Base-by-base conservation (phyloP, 345 rosid species). In the Eucalyptus sp. region DNA sequence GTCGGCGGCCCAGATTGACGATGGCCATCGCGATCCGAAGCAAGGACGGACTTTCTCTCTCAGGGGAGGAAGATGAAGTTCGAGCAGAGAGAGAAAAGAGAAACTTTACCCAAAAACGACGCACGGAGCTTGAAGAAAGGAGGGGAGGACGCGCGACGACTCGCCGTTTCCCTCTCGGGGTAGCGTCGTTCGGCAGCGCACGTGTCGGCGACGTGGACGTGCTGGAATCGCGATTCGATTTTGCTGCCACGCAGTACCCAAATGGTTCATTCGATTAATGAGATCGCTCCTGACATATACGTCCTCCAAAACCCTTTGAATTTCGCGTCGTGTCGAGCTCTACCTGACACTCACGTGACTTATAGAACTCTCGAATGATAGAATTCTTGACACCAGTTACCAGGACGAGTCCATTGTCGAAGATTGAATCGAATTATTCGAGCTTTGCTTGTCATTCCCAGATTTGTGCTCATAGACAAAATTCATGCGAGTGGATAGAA, bases 1-100 rank as follows among this genome's bases (percentile, higher is more conserved):
- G 60, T 11, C 93, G 37, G 85, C 93, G 91, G 89, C 89, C 58
- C 24, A 93, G 90, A 90, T 81, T 91, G 92, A 50, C 91, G 44
- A 93, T 90, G 44, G 93, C 91, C 96, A 94, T 94, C 48, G 66
- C 87, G 76, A 76, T 64, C 54, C 44, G 10, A 15, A 18, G 51
- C 58, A 10, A 27, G 46, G 17, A 71, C 54, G 5, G 43, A 43
- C 43, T 87, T 25, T 56, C 6, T 43, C 88, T 46, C 27, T 22
- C 12, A 13, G 52, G 88, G 7, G 52, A 81, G 88, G 85, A 12
- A 48, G 7, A 1, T 7, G 25, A 27, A 18, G 43, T 7, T 18
- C 27, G 44, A 17, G 89, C 37, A 29, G 41, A 33, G 27, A 11
- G 27, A 20, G 64, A 25, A 68, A 16, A 11, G 27, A 20, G 64